Evolutionary conservation across 2,329 filamentous ascomycete genomes (phyloP), one percentile per base, ranked within the genome.

Genomic region (Xylariaceae sp.): DNA sequence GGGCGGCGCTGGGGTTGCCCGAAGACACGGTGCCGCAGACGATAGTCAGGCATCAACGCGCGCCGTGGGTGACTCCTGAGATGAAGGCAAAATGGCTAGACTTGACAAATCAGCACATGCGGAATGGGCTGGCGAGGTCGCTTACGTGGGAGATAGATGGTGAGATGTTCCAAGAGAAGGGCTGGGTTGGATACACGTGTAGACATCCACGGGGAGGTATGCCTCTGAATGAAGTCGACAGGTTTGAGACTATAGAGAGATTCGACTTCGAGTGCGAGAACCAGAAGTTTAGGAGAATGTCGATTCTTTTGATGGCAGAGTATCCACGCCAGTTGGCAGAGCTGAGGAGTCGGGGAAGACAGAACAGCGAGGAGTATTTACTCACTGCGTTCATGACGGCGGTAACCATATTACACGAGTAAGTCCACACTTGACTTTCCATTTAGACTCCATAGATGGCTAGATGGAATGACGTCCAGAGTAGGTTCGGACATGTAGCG

Each of bases 101-200:
- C 4, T 26, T 39, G 7, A 43, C 59, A 3, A 44, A 39, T 3
- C 31, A 46, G 1, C 43, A 43, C 15, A 48, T 62, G 9, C 42
- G 39, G 19, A 35, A 36, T 7, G 46, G 49, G 16, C 16, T 59
- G 17, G 40, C 55, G 6, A 38, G 39, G 9, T 47, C 52, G 7
- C 22, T 64, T 7, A 45, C 43, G n/a, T 64, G 62, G 62, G 53
- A 59, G 39, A 44, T 64, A 7, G 61, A 64, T 37, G 35, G 37
- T 8, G 48, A 54, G 9, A 63, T 64, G 41, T 59, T 61, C 19
- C 29, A 19, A 8, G 35, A 50, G 26, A 51, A 46, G 29, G 61
- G 60, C 2, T 63, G 61, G 61, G 54, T 53, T 11, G 61, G 61
- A 9, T 63, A 63, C 29, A 63, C 61, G 2, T 63, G 60, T 19